These are phyloP conservation scores for Naganishia sp. DNA, from an alignment of 1,284 basidiomycete genomes.

Conservation along the genomic window DNA sequence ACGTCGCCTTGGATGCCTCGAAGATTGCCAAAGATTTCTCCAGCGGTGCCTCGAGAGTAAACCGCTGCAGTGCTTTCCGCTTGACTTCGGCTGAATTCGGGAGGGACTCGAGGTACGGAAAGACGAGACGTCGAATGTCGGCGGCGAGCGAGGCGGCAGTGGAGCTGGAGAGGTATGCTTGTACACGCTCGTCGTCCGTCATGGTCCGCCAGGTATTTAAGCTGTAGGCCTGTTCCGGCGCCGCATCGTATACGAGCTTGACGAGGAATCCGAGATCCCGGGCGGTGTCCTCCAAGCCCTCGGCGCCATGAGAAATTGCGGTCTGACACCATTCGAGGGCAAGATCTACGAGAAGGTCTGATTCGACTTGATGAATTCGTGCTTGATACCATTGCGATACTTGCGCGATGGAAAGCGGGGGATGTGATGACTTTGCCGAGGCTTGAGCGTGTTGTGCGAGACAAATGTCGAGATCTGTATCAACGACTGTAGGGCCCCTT, in stretches of 20 bases:
- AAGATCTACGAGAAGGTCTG: slow-evolving; percentile 70
- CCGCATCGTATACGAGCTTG: slow-evolving; percentile 77
- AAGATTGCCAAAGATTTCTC: slow-evolving; percentile 72
- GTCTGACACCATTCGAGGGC: slow-evolving; percentile 80
- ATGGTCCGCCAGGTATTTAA: slow-evolving; percentile 70
- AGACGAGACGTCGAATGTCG: slow-evolving; percentile 73
- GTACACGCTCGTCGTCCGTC: slow-evolving; percentile 65
- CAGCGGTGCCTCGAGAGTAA: slow-evolving; percentile 69
- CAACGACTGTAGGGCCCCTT: slow-evolving; percentile 11
- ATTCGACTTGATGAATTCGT: slow-evolving; percentile 65
- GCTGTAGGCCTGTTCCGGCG: slow-evolving; percentile 61
- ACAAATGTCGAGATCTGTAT: not conserved
- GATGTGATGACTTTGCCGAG: not conserved
- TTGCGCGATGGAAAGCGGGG: slow-evolving; percentile 43
- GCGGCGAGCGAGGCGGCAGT: slow-evolving; percentile 65
- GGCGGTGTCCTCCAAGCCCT: slow-evolving; percentile 77
- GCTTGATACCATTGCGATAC: slow-evolving; percentile 72
- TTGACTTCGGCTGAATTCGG: slow-evolving; percentile 77
- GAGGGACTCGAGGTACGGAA: slow-evolving; percentile 90
- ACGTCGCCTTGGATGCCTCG: slow-evolving; percentile 83
- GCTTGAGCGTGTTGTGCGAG: not conserved
- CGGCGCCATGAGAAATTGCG: slow-evolving; percentile 74
- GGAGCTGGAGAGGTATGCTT: slow-evolving; percentile 72
- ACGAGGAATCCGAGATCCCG: slow-evolving; percentile 85
- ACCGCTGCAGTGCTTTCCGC: slow-evolving; percentile 71